A percentile compares a stretch with the other conserved stretches of the same genome.
Conservation (phyloP, 148 eudicot genomes). For the Rhododendron molle region DNA sequence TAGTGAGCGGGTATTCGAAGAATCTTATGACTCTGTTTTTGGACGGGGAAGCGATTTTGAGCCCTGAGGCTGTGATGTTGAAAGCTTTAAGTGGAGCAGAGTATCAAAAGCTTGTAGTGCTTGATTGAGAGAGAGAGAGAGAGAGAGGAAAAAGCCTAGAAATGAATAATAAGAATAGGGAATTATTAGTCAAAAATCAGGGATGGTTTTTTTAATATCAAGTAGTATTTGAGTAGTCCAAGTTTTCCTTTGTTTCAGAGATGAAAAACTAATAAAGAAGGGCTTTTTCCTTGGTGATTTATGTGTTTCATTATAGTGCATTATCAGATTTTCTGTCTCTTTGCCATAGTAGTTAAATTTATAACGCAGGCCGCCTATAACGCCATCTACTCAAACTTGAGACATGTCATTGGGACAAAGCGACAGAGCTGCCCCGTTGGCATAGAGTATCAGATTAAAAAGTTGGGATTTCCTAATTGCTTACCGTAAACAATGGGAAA, state of each 20-base stretch:
- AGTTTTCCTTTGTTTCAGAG: background rate
- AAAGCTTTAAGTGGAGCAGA: constrained; percentile 20
- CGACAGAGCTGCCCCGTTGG: background rate
- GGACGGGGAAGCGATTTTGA: constrained; percentile 13
- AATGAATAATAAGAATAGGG: too few relatives aligned
- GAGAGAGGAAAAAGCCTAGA: background rate
- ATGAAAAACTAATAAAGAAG: too few relatives aligned
- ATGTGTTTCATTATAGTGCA: background rate
- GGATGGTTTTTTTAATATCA: background rate
- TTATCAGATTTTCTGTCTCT: too few relatives aligned
- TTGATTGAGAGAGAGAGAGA: constrained; percentile 14
- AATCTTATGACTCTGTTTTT: constrained; percentile 26
- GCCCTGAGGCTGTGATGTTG: constrained; percentile 22
- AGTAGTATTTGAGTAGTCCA: background rate
- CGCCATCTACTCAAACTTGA: too few relatives aligned
- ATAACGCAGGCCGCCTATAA: too few relatives aligned
- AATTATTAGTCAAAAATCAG: too few relatives aligned
- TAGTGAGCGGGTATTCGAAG: constrained; percentile 34
- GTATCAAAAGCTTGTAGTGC: constrained; percentile 25
- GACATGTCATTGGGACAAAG: too few relatives aligned
- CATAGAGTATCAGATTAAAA: too few relatives aligned
- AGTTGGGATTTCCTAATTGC: too few relatives aligned
- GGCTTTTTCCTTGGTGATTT: too few relatives aligned
- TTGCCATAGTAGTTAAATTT: too few relatives aligned
- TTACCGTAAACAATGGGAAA: background rate